phyloP scores from a whole-genome alignment of 176 grass and related monocot species.

The Zoysia japonica region DNA sequence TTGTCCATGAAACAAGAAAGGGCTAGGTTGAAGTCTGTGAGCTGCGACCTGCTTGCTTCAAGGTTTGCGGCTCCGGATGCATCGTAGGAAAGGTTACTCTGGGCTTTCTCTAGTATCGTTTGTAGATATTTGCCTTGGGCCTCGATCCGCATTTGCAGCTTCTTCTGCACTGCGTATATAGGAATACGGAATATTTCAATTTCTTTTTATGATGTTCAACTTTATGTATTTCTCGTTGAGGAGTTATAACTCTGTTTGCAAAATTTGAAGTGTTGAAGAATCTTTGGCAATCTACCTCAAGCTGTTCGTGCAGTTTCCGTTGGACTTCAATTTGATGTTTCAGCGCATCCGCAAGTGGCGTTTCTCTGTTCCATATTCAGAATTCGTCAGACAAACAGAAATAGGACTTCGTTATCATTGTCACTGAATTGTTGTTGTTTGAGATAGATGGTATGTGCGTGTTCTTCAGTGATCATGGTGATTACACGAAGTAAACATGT shows the following conservation, averaged over 20 bases:
- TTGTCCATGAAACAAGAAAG: conserved; percentile 67
- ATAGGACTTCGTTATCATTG: neutral
- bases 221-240: neutral
- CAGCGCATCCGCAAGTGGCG: conserved; percentile 65
- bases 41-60: conserved; percentile 56
- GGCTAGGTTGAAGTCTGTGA: conserved; percentile 69
- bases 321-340: conserved; percentile 87
- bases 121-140: conserved; percentile 97
- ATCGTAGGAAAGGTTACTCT: conserved; percentile 58
- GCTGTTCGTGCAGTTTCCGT: conserved; percentile 75
- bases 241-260: neutral
- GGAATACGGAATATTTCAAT: neutral
- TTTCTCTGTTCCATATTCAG: conserved; percentile 56
- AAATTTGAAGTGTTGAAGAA: neutral
- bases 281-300: conserved; percentile 52
- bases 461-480: neutral
- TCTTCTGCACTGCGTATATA: conserved; percentile 74
- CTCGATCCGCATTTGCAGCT: conserved; percentile 90
- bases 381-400: conserved; percentile 13
- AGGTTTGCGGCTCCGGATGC: conserved; percentile 42
- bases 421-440: neutral
- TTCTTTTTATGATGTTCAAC: too few relatives aligned
- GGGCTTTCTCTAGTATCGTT: conserved; percentile 72
- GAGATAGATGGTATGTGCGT: neutral
- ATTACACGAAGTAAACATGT: neutral